Evolutionary conservation across 2,329 filamentous ascomycete species (phyloP), one percentile per base, ranked within the genome.

Genomic region (Fusarium foetens): DNA sequence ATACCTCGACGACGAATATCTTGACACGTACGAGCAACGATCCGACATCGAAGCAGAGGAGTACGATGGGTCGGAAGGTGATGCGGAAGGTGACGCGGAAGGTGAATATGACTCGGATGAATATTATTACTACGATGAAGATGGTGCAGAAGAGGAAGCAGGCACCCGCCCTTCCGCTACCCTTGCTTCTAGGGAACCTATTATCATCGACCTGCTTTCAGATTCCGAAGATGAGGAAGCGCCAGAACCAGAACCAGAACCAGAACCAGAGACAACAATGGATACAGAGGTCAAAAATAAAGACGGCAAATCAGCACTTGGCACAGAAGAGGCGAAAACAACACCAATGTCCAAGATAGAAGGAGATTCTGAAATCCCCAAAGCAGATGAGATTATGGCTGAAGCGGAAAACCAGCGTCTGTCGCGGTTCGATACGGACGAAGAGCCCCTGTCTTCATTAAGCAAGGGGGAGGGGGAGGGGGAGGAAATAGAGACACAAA

Each of bases 151-250:
- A 5, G 71, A 70, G 13, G 74, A 70, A n/a, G 66, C 71, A 33
- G 64, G 75, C n/a, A 48, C 48, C 49, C 64, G 31, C 23, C 53
- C 68, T 64, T 45, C 46, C 31, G 35, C 49, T 41, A 68, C 74
- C 9, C 38, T 75, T 16, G 67, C 66, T 14, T 66, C 80, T 3
- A 77, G 76, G 12, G 77, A 79, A 12, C 83, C 84, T 3, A 80
- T 86, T 8, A 80, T 86, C 23, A 87, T 87, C 64, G 82, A 82
- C 58, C 73, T 87, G 14, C 77, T 87, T 7, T 86, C 85, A 1
- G 84, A 86, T 63, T 84, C 83, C 5, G 84, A 86, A 49, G 82
- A 84, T 57, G 82, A 86, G 36, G 80, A 82, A 48, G 79, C 83
- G 17, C 67, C 74, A 16, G 57, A 69, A 38, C 41, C 59, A 10